Evolutionary conservation across 192 early-diverging fungal species (phyloP), one percentile per base, ranked within the genome.

Genomic region (Oehlia diaphana): DNA sequence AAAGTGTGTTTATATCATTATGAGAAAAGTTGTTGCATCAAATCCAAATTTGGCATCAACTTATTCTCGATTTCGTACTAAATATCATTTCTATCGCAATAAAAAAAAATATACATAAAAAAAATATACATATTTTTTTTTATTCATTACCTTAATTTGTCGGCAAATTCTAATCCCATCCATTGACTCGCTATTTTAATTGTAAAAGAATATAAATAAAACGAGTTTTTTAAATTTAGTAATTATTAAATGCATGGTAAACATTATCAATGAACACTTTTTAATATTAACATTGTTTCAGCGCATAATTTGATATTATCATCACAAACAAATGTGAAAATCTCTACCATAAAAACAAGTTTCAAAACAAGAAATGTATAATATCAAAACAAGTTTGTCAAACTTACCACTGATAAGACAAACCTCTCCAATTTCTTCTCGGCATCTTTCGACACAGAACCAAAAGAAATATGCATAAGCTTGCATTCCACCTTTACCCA

Each of bases 401-500:
- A 69, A 35, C 80, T 37, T 75, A 86, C 85, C 85, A 33, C 88
- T 90, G 37, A 90, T 88, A 66, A 89, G 83, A 73, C 89, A 90
- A 14, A 86, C 68, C 28, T 87, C 82, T 5, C 89, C 89, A 62
- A 62, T 53, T 4, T 72, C 68, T 42, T 84, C 84, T 39, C 86
- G 82, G 63, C 83, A 80, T 26, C 89, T 74, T 65, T 90, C 88
- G 5, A 89, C 81, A 42, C 84, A 87, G 47, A 90, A 83, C 88
- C 88, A 89, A 28, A 90, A 85, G 76, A 90, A 90, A 47, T 90
- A 90, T 23, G 86, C 83, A 80, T 90, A 90, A 0, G 85, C 89
- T 37, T 90, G 89, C 71, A 85, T 89, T 42, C 88, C 88, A 53
- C 85, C 85, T 66, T 83, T 83, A 39, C 79, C 87, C 7, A 90